Evolutionary conservation across 2,329 filamentous ascomycete genomes (phyloP), one percentile per base, ranked within the genome.

Genomic region (Exophiala mesophila): DNA sequence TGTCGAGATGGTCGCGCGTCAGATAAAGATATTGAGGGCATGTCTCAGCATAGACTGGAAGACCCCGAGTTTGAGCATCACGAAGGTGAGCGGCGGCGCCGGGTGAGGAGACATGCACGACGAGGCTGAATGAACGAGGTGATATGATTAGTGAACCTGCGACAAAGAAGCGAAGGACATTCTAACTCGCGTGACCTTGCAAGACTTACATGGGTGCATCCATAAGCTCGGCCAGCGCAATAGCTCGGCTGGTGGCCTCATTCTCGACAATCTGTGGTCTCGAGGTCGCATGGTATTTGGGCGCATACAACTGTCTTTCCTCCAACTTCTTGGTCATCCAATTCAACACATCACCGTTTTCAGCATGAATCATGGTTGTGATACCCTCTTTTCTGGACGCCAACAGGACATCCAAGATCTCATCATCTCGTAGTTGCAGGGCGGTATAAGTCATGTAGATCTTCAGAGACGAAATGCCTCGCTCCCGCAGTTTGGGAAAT

Each of bases 1-100:
- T 61, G 21, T 67, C 63, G 4, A 74, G 59, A 36, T 69, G 61
- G 5, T 66, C 62, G n/a, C 69, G 66, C 1, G 72, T 71, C n/a
- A 78, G 62, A 49, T 74, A 74, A 12, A 78, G 64, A 49, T 79
- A 78, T 42, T 78, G 75, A 3, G 75, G 76, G 54, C 75, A 78
- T 1, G 75, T 79, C 56, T 78, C 74, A 2, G 71, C 75, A 48
- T 74, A 72, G 16, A 78, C 65, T 0, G 76, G 74, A 7, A 76
- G 61, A 0, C 70, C 66, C 3, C 65, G 56, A 6, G 68, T 69
- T 54, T 78, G 73, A 0, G 75, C 74, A 13, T 63, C 57, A 17
- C 71, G 66, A 39, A 77, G 70, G 47, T 72, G 68, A 3, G 61
- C 57, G 8, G 72, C 68, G 2, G 73, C 73, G 4, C 63, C 60